Base-by-base conservation (phyloP, 2,329 filamentous ascomycete genomes). In the Aspergillus fijiensis region DNA sequence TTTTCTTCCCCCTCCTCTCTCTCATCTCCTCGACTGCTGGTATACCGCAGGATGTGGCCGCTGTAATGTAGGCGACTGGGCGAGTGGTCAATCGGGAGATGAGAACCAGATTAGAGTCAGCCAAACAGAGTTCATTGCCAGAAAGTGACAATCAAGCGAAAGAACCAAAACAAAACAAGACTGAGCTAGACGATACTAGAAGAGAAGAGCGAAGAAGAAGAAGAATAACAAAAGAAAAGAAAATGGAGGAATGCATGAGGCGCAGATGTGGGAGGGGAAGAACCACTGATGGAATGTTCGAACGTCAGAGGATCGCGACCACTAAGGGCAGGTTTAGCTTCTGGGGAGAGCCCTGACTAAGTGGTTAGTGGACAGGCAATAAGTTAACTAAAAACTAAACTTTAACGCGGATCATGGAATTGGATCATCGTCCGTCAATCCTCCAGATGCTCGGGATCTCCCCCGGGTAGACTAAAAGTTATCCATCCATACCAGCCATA, bases 241-340 rank as follows among this genome's bases (percentile, higher is more conserved):
- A 55, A 49, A 58, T 47, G 33, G 49, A 57, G 52, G 57, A 63
- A 63, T 63, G 56, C 58, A 57, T 56, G 45, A 54, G 39, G 16
- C 39, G 39, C 39, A 29, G 51, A 55, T 50, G 49, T 52, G 59
- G 49, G 49, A 51, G 55, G 61, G 45, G 48, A 27, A 60, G 25
- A 55, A 33, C 42, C 48, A 19, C 51, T 56, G 33, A 59, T 59
- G 60, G 59, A 66, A 66, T 64, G 63, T 57, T 64, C 60, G 51
- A 60, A 62, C 53, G 59, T 59, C 60, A 61, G 58, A 63, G 59
- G 48, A 50, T 53, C 50, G 54, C 54, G 50, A 56, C 51, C 51
- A 35, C 52, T 50, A 59, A 57, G 57, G 60, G 57, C 49, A 27
- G 33, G 33, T 35, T 35, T 35, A 16, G 33, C 33, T 35, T 16